Evolutionary conservation across 257 asterid species (phyloP).

Genomic region (Thymus quinquecostatus): DNA sequence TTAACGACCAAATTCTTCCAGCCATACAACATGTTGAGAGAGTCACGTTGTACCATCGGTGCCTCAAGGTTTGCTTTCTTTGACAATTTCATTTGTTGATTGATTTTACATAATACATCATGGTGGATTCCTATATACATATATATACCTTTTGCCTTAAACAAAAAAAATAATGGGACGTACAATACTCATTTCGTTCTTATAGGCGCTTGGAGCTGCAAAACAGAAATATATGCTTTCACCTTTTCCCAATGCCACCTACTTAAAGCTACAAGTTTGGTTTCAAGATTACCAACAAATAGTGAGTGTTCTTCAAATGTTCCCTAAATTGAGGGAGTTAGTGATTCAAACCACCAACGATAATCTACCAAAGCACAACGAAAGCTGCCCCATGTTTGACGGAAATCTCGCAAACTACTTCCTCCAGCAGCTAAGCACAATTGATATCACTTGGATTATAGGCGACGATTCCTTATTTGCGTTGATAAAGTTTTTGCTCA

Average conservation of each 20-base stretch:
- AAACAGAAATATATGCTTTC: background rate
- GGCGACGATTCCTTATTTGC: background rate
- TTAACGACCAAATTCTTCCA: background rate
- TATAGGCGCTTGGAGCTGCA: background rate
- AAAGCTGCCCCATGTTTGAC: background rate
- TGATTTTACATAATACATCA: too few relatives aligned
- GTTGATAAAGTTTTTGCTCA: background rate
- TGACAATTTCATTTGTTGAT: background rate
- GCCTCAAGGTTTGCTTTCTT: background rate
- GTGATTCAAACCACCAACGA: too few relatives aligned
- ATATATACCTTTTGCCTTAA: too few relatives aligned
- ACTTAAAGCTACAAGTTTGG: background rate
- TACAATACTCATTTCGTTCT: too few relatives aligned
- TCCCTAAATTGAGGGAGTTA: background rate
- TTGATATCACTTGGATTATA: background rate
- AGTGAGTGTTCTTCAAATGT: background rate
- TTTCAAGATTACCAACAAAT: background rate
- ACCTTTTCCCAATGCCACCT: background rate
- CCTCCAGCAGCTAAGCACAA: background rate
- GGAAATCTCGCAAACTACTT: background rate
- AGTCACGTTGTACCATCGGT: background rate
- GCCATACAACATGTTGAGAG: background rate
- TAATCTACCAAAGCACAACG: too few relatives aligned
- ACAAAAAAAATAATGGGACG: too few relatives aligned
- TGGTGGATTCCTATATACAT: too few relatives aligned